Percentiles rank a stretch among this genome's conserved stretches.
Evolutionary conservation across 805 yeast species (phyloP).

Genomic region (Isabelozyma rhagii): DNA sequence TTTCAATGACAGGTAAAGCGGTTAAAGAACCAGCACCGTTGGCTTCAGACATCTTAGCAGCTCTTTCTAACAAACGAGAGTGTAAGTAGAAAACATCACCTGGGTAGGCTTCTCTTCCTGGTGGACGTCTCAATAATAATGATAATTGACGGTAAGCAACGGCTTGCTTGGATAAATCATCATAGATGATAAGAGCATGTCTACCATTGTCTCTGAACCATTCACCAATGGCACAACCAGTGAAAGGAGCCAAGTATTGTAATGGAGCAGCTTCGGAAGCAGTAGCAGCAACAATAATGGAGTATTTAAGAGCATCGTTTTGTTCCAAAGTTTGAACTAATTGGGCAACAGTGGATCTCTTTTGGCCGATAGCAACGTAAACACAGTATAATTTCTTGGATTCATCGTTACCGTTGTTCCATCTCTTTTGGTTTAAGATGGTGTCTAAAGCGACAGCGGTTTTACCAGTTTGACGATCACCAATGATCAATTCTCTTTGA

Average conservation of each 20-base stretch:
- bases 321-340: conserved; percentile 98
- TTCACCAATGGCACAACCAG: conserved; percentile 99
- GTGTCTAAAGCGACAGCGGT: conserved; percentile 99
- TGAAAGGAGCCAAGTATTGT: conserved; percentile 99
- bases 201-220: conserved; percentile 99
- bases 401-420: conserved; percentile 95
- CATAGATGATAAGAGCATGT: conserved; percentile 95
- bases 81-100: conserved; percentile 96
- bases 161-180: conserved; percentile 98
- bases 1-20: conserved; percentile 94
- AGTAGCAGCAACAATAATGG: conserved; percentile 98
- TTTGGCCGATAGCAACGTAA: conserved; percentile 99
- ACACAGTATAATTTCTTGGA: conserved; percentile 98
- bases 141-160: conserved; percentile 99
- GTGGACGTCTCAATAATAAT: conserved; percentile 93
- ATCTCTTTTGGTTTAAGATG: conserved; percentile 98
- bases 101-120: conserved; percentile 96
- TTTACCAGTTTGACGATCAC: conserved; percentile 99
- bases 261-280: conserved; percentile 99
- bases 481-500: conserved; percentile 99
- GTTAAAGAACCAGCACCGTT: conserved; percentile 93
- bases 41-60: conserved; percentile 91
- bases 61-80: conserved; percentile 94
- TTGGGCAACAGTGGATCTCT: conserved; percentile 99
- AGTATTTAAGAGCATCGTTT: conserved; percentile 95